phyloP scores from a whole-genome alignment of 139 green algal genomes.

The Micractinium sp. region DNA sequence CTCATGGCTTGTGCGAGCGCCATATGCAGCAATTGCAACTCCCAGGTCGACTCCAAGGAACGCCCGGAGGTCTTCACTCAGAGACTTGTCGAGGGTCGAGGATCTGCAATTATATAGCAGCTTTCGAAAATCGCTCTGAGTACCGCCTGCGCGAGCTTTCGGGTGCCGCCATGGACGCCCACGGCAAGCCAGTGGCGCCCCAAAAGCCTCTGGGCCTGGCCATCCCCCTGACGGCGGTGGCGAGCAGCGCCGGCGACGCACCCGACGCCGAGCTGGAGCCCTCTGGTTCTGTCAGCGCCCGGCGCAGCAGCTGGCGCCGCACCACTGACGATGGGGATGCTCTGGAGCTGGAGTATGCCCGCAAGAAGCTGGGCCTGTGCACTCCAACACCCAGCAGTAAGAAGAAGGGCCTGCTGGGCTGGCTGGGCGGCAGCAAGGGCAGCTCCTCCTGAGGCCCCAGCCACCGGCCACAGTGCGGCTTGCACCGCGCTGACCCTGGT shows the following conservation, averaged over 20 bases:
- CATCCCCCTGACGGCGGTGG: neutral
- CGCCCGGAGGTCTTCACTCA: too few species aligned
- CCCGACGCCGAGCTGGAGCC: neutral
- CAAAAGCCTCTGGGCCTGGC: neutral
- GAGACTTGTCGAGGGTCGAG: too few species aligned
- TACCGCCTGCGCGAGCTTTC: too few species aligned
- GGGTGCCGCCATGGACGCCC: neutral
- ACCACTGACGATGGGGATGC: constrained; percentile 1
- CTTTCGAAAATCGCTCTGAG: too few species aligned
- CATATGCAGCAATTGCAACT: too few species aligned
- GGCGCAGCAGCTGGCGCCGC: neutral
- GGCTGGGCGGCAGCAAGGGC: neutral
- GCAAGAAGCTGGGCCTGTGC: constrained; percentile 28
- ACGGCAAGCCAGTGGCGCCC: neutral
- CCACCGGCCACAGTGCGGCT: too few species aligned
- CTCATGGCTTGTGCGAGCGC: too few species aligned
- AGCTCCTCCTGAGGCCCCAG: neutral
- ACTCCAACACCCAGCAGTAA: neutral
- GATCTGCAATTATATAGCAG: too few species aligned
- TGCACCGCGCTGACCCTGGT: neutral
- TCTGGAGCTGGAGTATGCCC: constrained; percentile 12
- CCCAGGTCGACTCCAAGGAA: too few species aligned
- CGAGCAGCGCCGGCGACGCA: neutral
- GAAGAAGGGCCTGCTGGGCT: constrained; percentile 16
- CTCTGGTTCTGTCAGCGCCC: too few species aligned